Percentiles rank a stretch among this genome's conserved stretches.
Evolutionary conservation across 2,329 filamentous ascomycete species (phyloP).

Genomic region (Aspergillus ochraceus): DNA sequence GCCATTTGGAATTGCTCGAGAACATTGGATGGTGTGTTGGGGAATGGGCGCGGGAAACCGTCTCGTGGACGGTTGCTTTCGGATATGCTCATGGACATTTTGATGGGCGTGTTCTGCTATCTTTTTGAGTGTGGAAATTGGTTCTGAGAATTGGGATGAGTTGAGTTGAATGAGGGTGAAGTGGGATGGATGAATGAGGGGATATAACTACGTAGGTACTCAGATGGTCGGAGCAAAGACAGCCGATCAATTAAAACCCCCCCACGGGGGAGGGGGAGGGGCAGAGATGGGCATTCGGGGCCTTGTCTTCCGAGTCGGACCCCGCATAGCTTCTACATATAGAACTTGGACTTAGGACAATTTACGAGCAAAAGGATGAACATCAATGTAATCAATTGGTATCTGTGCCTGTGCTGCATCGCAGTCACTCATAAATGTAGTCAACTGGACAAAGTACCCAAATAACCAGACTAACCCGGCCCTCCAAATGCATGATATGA

Average conservation of each 20-base stretch:
- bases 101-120: conserved; percentile 8
- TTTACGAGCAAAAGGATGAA: background rate
- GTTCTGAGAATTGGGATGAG: no score
- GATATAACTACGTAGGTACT: no score
- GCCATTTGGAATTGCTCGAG: conserved; percentile 47
- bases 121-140: no score
- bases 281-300: no score
- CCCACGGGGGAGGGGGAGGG: no score
- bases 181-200: no score
- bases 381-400: background rate
- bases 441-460: background rate
- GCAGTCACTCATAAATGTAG: background rate
- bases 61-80: conserved; percentile 31
- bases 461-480: background rate
- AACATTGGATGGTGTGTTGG: conserved; percentile 44
- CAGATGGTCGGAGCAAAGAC: no score
- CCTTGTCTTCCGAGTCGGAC: no score
- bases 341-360: no score
- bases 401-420: background rate
- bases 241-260: no score
- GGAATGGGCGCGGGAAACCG: conserved; percentile 42
- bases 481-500: background rate
- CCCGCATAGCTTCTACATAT: no score
- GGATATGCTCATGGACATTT: conserved; percentile 42
- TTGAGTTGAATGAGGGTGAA: no score